Evolutionary conservation across 495 filamentous ascomycete genomes (phyloP), one percentile per base, ranked within the genome.

Genomic region (Aeminium ludgeri): DNA sequence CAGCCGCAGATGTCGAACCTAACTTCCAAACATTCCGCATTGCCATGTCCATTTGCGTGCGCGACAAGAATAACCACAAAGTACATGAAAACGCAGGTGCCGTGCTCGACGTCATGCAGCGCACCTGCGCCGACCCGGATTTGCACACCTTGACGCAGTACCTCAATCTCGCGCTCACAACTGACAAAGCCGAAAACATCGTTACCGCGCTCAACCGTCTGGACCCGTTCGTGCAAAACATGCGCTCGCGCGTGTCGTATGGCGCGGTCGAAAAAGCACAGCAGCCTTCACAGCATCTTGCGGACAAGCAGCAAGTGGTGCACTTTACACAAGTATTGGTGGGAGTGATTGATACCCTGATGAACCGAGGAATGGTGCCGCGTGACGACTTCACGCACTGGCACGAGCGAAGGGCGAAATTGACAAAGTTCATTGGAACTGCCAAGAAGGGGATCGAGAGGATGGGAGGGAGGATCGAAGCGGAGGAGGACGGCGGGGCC

Each of bases 61-160:
- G 78, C 30, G 82, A 93, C 61, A 71, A 68, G 43, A 68, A 70
- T 18, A 92, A 91, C 57, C 53, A 49, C n/a, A 65, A 71, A 29
- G 66, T 72, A 4, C 34, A 61, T 18, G 46, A 48, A 10, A 18
- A 55, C 36, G 58, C 55, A 0, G 41, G 32, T 5, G 10, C 39
- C 16, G 50, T 63, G 20, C 25, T 63, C 5, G 43, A 55, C 20
- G 29, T 45, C 11, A 57, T 57, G 54, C 36, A 50, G 28, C 37
- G 32, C 1, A 41, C 42, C 7, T 16, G 45, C 1, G 27, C 41
- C 11, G 52, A 61, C 12, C 62, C 66, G 3, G 73, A 75, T 52
- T 38, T 65, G 8, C 34, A 32, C 12, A 52, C 52, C 1, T 37
- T 65, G 25, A 29, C 38, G 12, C 42, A 52, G 23, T 69, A 67